phyloP scores from a whole-genome alignment of 257 asterid genomes.

The Agastache rugosa region DNA sequence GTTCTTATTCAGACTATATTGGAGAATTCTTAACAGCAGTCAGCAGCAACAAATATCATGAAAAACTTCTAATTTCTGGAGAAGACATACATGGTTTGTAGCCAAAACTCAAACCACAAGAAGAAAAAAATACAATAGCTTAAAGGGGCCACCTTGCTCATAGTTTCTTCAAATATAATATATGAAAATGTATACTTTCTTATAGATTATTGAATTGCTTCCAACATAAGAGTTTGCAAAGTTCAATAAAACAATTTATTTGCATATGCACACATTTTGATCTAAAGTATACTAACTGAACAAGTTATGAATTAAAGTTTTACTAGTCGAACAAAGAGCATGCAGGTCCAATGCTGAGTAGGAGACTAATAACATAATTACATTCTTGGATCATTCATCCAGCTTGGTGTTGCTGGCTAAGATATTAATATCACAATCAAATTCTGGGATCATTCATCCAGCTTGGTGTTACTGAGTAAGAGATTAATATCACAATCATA shows the following conservation, averaged over 20 bases:
- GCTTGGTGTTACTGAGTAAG: not conserved
- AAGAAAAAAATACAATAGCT: constrained; percentile 1
- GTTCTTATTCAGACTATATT: not conserved
- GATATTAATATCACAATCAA: constrained; percentile 8
- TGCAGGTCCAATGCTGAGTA: constrained; percentile 5
- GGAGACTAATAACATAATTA: constrained; percentile 12
- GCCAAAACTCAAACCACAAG: constrained; percentile 4
- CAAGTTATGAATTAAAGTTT: not conserved
- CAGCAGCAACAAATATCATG: not conserved
- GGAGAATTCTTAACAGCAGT: not conserved
- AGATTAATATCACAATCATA: constrained; percentile 7
- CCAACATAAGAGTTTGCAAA: not conserved
- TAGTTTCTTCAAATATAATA: not conserved
- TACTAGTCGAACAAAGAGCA: constrained; percentile 6
- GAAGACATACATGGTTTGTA: not conserved
- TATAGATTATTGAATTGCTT: not conserved
- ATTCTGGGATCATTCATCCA: constrained; percentile 27
- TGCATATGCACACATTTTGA: not conserved
- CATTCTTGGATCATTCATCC: constrained; percentile 26
- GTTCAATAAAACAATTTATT: not conserved
- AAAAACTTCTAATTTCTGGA: not conserved
- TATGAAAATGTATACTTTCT: not conserved
- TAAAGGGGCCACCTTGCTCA: not conserved
- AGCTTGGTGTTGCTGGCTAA: not conserved
- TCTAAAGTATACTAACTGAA: not conserved